Percentiles rank a stretch among this genome's conserved stretches.
These are phyloP conservation scores for Camelina sativa DNA, from an alignment of 345 rosid species.

Conservation along the genomic window DNA sequence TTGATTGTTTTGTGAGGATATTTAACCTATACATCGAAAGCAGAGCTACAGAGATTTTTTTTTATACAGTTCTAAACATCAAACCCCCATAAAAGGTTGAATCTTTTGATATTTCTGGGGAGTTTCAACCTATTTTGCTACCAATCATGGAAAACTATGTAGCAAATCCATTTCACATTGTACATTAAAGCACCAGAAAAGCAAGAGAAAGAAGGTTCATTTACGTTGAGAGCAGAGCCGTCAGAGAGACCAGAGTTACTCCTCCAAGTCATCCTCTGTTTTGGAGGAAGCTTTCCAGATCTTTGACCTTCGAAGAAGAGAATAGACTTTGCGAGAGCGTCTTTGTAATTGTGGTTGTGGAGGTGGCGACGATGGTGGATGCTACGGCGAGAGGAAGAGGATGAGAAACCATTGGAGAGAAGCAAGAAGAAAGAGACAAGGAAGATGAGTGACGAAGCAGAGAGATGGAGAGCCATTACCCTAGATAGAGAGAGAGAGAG, in stretches of 20 bases:
- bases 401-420: constrained; percentile 58
- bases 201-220: background rate
- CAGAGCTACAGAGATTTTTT: too few species aligned
- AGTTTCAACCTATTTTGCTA: background rate
- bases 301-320: constrained; percentile 90
- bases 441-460: constrained; percentile 36
- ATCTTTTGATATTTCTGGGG: constrained; percentile 6
- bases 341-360: constrained; percentile 71
- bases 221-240: constrained; percentile 79
- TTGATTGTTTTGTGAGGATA: background rate
- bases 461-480: constrained; percentile 39
- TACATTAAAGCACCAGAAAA: background rate
- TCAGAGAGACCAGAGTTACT: constrained; percentile 87
- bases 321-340: constrained; percentile 85
- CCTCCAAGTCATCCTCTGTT: constrained; percentile 86
- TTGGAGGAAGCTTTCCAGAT: constrained; percentile 78
- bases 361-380: constrained; percentile 51
- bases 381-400: constrained; percentile 18
- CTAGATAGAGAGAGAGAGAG: constrained; percentile 25
- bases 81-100: constrained; percentile 16
- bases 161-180: constrained; percentile 4
- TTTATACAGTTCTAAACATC: background rate
- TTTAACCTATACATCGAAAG: background rate
- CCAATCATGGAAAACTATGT: background rate
- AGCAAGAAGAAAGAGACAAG: constrained; percentile 46